phyloP scores from a whole-genome alignment of 2,329 filamentous ascomycete species.

The Aspergillus nomiae region DNA sequence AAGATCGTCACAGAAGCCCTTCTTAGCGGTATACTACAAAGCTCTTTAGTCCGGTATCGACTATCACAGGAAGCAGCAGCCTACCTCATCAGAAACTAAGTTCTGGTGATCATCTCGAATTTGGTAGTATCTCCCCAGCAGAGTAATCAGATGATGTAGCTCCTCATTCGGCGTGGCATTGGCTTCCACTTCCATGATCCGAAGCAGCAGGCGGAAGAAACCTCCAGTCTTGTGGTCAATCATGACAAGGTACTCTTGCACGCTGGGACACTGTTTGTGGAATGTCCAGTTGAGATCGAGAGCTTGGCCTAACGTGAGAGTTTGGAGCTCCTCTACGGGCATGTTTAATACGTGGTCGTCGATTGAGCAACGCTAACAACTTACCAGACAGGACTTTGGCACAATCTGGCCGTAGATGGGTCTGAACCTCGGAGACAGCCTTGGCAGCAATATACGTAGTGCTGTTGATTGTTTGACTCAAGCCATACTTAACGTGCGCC shows the following conservation, averaged over 20 bases:
- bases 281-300: slow-evolving; percentile 27
- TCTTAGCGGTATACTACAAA: slow-evolving; percentile 36
- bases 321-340: slow-evolving; percentile 11
- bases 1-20: slow-evolving; percentile 47
- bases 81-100: slow-evolving; percentile 23
- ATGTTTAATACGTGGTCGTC: background rate
- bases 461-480: slow-evolving; percentile 48
- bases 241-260: slow-evolving; percentile 29
- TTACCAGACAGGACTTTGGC: background rate
- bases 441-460: slow-evolving; percentile 47
- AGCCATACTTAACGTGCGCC: slow-evolving; percentile 47
- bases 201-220: slow-evolving; percentile 22
- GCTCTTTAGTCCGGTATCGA: background rate
- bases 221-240: slow-evolving; percentile 30
- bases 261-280: slow-evolving; percentile 19
- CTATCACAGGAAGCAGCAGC: background rate
- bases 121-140: slow-evolving; percentile 31
- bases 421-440: slow-evolving; percentile 17
- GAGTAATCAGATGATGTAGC: slow-evolving; percentile 12
- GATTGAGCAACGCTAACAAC: background rate
- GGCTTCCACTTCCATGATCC: slow-evolving; percentile 14
- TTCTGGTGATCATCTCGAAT: slow-evolving; percentile 34
- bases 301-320: slow-evolving; percentile 19
- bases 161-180: background rate
- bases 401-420: background rate